Evolutionary conservation across 2,329 filamentous ascomycete genomes (phyloP).

Genomic region (Cladophialophora psammophila): DNA sequence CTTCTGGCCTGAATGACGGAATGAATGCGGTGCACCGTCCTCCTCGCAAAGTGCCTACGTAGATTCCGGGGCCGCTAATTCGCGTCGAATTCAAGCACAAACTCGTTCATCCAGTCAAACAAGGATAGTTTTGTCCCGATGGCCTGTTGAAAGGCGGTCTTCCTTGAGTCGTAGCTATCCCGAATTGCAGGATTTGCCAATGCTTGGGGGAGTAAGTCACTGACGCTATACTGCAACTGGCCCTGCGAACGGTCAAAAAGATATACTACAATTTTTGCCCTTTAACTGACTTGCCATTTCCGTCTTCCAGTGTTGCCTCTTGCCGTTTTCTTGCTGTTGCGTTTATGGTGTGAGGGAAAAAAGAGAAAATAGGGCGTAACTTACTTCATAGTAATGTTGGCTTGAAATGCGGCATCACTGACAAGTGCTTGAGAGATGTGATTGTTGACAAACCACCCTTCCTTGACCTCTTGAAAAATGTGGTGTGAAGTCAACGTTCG

Average conservation of each 20-base stretch:
- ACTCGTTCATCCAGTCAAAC: constrained; percentile 25
- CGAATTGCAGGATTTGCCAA: constrained; percentile 1
- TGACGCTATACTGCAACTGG: constrained; percentile 19
- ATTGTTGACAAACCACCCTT: constrained; percentile 20
- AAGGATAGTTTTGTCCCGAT: constrained; percentile 14
- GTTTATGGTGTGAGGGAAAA: too few relatives aligned
- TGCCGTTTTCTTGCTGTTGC: not conserved
- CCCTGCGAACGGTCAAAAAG: constrained; percentile 14
- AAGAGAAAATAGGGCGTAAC: not conserved
- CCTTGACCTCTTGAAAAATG: constrained; percentile 17
- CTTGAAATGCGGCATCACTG: constrained; percentile 12
- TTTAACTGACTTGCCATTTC: not conserved
- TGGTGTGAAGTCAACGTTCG: constrained; percentile 18
- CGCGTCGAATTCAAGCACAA: constrained; percentile 7
- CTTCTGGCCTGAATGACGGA: not conserved
- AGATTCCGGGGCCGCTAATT: constrained; percentile 1
- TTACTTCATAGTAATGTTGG: constrained; percentile 21
- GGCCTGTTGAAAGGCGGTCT: constrained; percentile 22
- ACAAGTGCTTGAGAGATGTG: constrained; percentile 17
- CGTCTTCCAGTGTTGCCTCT: not conserved
- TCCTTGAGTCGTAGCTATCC: constrained; percentile 2
- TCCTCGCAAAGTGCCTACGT: not conserved
- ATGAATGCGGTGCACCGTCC: not conserved
- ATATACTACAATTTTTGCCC: not conserved
- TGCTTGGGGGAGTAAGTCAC: constrained; percentile 17